Evolutionary conservation across 768 basidiomycete species (phyloP).

Genomic region (Phaeotremella fagi): DNA sequence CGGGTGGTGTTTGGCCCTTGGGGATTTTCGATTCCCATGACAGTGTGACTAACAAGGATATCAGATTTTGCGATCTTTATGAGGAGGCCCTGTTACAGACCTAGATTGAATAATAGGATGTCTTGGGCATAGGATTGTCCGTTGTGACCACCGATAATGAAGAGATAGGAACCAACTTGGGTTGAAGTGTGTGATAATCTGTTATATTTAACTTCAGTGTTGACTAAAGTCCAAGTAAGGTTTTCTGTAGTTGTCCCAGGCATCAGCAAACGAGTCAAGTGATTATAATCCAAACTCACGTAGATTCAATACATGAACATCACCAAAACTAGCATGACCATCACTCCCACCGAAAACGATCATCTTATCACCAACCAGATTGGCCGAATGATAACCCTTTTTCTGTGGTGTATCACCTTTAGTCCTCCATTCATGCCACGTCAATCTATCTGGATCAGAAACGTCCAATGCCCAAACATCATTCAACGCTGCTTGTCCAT

Average conservation of each 20-base stretch:
- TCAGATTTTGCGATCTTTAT: background rate
- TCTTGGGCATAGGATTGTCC: constrained; percentile 65
- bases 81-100: constrained; percentile 54
- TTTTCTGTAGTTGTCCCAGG: constrained; percentile 30
- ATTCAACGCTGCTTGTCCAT: constrained; percentile 80
- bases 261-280: background rate
- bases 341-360: constrained; percentile 87
- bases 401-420: constrained; percentile 50
- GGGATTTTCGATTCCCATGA: constrained; percentile 72
- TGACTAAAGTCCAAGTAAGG: constrained; percentile 46
- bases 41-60: constrained; percentile 60
- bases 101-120: constrained; percentile 78
- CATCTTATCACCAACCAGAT: constrained; percentile 78
- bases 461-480: constrained; percentile 86
- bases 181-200: constrained; percentile 78
- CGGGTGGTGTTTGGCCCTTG: constrained; percentile 63
- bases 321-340: constrained; percentile 78
- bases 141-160: constrained; percentile 84
- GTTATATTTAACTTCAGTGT: constrained; percentile 52
- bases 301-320: constrained; percentile 80
- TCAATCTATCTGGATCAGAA: constrained; percentile 52
- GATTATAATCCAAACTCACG: constrained; percentile 63
- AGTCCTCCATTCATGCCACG: constrained; percentile 62
- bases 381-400: constrained; percentile 82
- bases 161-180: constrained; percentile 85